Conservation (phyloP, 1,284 basidiomycete genomes). For the Leccinum pachyderme region DNA sequence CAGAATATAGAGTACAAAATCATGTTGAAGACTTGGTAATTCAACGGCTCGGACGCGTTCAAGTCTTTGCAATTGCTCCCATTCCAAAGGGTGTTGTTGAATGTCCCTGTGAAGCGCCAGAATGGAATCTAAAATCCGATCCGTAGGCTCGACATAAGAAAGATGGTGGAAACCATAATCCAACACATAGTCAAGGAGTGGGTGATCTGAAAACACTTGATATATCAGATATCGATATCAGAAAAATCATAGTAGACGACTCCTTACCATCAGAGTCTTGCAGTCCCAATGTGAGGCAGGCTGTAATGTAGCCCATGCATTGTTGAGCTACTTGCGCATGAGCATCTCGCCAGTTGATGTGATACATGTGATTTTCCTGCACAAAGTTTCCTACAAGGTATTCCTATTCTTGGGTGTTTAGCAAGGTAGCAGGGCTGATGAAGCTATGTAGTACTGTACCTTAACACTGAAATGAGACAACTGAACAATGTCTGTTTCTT, state of each 20-base stretch:
- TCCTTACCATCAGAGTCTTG: background rate
- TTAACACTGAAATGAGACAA: background rate
- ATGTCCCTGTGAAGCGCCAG: background rate
- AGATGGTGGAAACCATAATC: background rate
- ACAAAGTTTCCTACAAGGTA: background rate
- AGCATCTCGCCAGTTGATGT: background rate
- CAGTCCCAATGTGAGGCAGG: background rate
- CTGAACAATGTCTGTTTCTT: too few species aligned
- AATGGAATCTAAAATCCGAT: background rate
- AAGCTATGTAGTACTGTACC: background rate
- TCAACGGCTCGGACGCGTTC: background rate
- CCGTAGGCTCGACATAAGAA: background rate
- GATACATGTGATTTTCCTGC: background rate
- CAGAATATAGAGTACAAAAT: constrained; percentile 6
- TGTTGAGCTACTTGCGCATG: background rate
- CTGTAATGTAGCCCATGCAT: background rate
- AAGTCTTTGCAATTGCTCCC: background rate
- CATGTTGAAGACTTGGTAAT: background rate
- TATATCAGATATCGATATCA: background rate
- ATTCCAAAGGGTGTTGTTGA: background rate
- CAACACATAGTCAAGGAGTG: background rate
- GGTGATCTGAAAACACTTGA: background rate
- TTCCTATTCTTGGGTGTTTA: background rate
- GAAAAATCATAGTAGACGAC: background rate
- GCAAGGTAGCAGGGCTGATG: background rate